phyloP scores from a whole-genome alignment of 192 early-diverging fungal genomes.

The Diversispora eburnea region DNA sequence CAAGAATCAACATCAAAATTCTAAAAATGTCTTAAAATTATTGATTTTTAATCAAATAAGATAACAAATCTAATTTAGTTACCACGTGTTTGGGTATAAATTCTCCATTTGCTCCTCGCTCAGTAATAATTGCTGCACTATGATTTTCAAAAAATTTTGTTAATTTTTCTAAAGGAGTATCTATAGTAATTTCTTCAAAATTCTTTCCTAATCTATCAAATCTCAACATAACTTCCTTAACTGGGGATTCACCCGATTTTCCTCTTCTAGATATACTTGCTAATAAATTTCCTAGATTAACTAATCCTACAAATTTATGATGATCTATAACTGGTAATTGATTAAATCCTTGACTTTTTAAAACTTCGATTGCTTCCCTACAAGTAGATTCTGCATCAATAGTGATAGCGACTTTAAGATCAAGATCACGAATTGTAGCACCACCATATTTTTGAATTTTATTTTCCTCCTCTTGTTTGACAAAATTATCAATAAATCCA shows the following conservation, averaged over 20 bases:
- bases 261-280: slow-evolving; percentile 74
- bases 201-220: slow-evolving; percentile 54
- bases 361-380: slow-evolving; percentile 80
- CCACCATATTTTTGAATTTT: slow-evolving; percentile 74
- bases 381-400: slow-evolving; percentile 72
- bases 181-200: slow-evolving; percentile 84
- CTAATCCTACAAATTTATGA: slow-evolving; percentile 69
- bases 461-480: slow-evolving; percentile 59
- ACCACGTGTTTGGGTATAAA: slow-evolving; percentile 75
- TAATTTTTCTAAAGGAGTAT: slow-evolving; percentile 80
- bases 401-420: slow-evolving; percentile 81
- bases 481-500: slow-evolving; percentile 82
- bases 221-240: slow-evolving; percentile 78
- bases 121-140: slow-evolving; percentile 88
- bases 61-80: slow-evolving; percentile 91
- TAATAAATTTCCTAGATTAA: slow-evolving; percentile 86
- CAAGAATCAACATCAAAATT: too few species aligned
- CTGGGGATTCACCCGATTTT: slow-evolving; percentile 59
- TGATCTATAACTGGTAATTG: slow-evolving; percentile 84
- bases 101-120: slow-evolving; percentile 48
- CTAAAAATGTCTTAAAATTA: too few species aligned
- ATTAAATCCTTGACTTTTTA: slow-evolving; percentile 88
- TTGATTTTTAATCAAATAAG: slow-evolving; percentile 61
- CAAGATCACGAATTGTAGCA: slow-evolving; percentile 77
- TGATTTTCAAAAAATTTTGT: slow-evolving; percentile 90